Conservation (phyloP, 768 basidiomycete species). For the Trametes cubensis region DNA sequence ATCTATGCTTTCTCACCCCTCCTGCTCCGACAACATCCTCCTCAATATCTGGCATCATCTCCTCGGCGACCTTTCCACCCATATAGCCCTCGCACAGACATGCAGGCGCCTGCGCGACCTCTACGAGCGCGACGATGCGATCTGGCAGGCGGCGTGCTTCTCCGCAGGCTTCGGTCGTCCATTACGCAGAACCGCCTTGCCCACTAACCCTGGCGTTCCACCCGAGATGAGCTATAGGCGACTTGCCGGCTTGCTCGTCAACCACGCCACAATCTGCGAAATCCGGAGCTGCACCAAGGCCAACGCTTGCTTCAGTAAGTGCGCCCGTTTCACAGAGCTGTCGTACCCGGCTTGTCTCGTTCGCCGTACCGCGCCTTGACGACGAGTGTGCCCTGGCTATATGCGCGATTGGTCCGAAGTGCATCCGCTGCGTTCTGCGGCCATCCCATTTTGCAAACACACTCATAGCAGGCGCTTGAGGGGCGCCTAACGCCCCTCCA, state of each 20-base stretch:
- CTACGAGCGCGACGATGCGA: slow-evolving; percentile 19
- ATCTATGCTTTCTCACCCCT: slow-evolving; percentile 19
- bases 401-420: not conserved
- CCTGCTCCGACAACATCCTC: slow-evolving; percentile 18
- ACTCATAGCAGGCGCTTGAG: not conserved
- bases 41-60: slow-evolving; percentile 23
- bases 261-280: slow-evolving; percentile 26
- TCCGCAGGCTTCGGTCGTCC: slow-evolving; percentile 30
- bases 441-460: not conserved
- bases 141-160: slow-evolving; percentile 31
- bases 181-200: slow-evolving; percentile 3
- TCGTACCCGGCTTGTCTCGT: not conserved
- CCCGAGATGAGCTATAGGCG: slow-evolving; percentile 14
- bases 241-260: slow-evolving; percentile 26
- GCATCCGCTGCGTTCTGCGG: not conserved
- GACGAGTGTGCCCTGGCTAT: not conserved
- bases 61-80: slow-evolving; percentile 25
- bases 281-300: slow-evolving; percentile 29
- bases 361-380: not conserved
- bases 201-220: not conserved
- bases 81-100: slow-evolving; percentile 29
- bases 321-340: not conserved
- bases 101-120: slow-evolving; percentile 23
- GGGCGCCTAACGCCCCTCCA: not conserved
- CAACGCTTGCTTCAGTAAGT: slow-evolving; percentile 30